phyloP scores from a whole-genome alignment of 805 yeast genomes.

The Clavispora asparagi region DNA sequence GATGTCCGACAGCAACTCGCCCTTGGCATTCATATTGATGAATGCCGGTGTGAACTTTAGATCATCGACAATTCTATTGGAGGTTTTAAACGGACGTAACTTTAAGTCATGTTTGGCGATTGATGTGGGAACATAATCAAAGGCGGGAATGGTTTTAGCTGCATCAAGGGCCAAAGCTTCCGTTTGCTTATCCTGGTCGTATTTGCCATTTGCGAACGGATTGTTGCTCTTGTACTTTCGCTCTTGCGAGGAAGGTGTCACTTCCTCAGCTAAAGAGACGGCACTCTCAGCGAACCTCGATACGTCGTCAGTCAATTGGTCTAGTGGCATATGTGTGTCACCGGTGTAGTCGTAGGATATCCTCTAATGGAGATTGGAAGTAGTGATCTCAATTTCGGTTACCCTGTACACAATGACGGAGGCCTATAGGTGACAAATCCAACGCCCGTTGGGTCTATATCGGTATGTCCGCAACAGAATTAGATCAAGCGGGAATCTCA shows the following conservation, averaged over 20 bases:
- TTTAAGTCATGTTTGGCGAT: constrained; percentile 9
- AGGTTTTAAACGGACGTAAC: constrained; percentile 48
- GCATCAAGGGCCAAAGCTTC: neutral
- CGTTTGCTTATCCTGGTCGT: neutral
- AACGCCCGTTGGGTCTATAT: too few relatives aligned
- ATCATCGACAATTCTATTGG: constrained; percentile 66
- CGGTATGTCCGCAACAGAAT: too few relatives aligned
- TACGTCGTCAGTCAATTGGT: neutral
- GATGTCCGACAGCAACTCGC: neutral
- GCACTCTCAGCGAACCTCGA: neutral
- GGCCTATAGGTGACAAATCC: too few relatives aligned
- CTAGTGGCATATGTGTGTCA: neutral
- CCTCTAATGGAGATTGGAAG: neutral
- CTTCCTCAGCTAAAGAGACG: neutral
- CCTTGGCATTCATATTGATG: neutral
- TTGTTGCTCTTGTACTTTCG: constrained; percentile 7
- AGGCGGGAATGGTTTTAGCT: neutral
- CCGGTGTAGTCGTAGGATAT: neutral
- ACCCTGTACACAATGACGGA: neutral
- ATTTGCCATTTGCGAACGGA: constrained; percentile 2
- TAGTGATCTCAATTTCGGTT: neutral
- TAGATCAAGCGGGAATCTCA: too few relatives aligned
- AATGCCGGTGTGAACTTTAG: constrained; percentile 25
- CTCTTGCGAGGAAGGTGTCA: neutral
- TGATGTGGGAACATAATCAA: constrained; percentile 7